Evolutionary conservation across 2,329 filamentous ascomycete species (phyloP).

Genomic region (Colletotrichum abscissum): DNA sequence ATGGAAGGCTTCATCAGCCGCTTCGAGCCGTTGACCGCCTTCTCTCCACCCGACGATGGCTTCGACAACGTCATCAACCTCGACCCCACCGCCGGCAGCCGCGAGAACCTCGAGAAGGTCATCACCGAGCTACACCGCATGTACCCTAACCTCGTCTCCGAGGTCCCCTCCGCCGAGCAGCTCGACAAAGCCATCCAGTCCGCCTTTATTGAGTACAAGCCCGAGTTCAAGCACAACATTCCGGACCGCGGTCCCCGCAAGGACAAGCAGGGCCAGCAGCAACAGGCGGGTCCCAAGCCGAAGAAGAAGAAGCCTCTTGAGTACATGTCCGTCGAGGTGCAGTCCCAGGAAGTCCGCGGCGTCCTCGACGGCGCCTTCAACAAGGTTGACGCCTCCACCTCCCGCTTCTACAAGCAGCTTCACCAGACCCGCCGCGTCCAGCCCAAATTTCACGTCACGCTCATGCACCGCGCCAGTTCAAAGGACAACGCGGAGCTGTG

Average conservation of each 20-base stretch:
- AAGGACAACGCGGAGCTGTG: conserved; percentile 76
- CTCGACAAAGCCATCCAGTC: conserved; percentile 83
- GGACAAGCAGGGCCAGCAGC: conserved; percentile 25
- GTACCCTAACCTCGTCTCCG: conserved; percentile 81
- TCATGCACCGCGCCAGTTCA: conserved; percentile 81
- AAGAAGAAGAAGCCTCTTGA: conserved; percentile 63
- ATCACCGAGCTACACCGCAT: conserved; percentile 77
- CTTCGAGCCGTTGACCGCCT: conserved; percentile 81
- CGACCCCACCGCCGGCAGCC: conserved; percentile 80
- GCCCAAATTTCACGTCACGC: conserved; percentile 89
- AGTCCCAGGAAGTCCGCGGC: conserved; percentile 53
- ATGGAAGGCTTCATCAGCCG: conserved; percentile 94
- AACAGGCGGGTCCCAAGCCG: conserved; percentile 38
- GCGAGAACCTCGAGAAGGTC: conserved; percentile 85
- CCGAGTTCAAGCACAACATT: conserved; percentile 80
- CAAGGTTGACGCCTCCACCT: conserved; percentile 51
- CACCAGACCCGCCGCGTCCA: conserved; percentile 81
- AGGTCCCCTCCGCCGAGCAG: conserved; percentile 77
- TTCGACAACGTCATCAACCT: conserved; percentile 91
- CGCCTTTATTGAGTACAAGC: conserved; percentile 81
- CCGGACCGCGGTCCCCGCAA: conserved; percentile 65
- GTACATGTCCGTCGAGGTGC: conserved; percentile 66
- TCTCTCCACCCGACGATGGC: conserved; percentile 76
- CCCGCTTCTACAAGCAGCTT: conserved; percentile 81
- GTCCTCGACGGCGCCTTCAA: conserved; percentile 79